phyloP scores from a whole-genome alignment of 2,329 filamentous ascomycete species.

The Fusarium pininemorale region DNA sequence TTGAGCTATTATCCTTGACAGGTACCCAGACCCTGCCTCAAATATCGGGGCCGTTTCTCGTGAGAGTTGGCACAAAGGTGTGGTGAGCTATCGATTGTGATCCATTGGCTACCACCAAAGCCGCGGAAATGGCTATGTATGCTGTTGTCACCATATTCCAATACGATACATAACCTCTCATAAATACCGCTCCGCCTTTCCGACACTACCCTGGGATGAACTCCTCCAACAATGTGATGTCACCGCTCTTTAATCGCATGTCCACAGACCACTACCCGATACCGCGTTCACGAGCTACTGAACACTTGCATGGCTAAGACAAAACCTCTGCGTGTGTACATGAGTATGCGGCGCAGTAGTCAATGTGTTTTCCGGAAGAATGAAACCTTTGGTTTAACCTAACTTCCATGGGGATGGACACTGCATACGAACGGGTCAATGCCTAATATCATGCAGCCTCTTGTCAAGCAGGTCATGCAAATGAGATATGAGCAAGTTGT shows the following conservation, averaged over 20 bases:
- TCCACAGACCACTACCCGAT: not conserved
- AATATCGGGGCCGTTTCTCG: conserved; percentile 23
- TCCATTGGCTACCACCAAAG: not conserved
- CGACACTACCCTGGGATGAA: not conserved
- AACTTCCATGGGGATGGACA: not conserved
- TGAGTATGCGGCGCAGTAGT: not conserved
- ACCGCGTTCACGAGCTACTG: not conserved
- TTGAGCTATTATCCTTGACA: not conserved
- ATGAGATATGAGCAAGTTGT: conserved; percentile 7
- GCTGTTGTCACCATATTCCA: not conserved
- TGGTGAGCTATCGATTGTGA: conserved; percentile 4
- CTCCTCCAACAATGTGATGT: not conserved
- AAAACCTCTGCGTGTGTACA: not conserved
- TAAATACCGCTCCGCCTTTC: not conserved
- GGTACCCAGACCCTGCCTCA: conserved; percentile 5
- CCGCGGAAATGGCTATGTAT: not conserved
- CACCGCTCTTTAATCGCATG: conserved; percentile 9
- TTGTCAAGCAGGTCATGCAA: not conserved
- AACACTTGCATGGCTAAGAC: conserved; percentile 4
- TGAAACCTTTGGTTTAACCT: not conserved
- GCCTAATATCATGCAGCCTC: not conserved
- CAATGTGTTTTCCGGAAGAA: not conserved
- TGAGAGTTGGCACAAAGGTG: not conserved
- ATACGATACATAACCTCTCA: not conserved
- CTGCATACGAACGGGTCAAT: not conserved